Evolutionary conservation across 2,329 filamentous ascomycete genomes (phyloP).

Genomic region (Dothistroma pini): DNA sequence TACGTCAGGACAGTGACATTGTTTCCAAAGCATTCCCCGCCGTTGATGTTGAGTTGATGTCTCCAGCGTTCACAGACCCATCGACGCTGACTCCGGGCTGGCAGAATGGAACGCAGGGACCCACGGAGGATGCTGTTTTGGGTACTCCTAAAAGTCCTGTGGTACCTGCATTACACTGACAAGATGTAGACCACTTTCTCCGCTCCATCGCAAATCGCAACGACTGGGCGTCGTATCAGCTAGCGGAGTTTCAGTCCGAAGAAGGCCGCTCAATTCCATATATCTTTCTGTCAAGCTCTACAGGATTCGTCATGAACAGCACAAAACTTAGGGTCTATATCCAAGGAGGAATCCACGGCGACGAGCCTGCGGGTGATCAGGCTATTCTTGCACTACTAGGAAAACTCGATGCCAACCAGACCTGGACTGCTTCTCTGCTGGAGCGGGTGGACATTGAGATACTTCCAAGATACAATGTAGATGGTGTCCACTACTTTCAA

Average conservation of each 20-base stretch:
- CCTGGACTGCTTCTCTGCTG: conserved; percentile 34
- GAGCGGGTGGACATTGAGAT: conserved; percentile 30
- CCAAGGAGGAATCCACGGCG: conserved; percentile 38
- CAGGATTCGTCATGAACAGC: neutral
- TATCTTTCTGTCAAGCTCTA: conserved; percentile 1
- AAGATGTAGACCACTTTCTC: conserved; percentile 15
- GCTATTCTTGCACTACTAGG: conserved; percentile 36
- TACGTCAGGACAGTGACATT: conserved; percentile 2
- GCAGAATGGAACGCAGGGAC: conserved; percentile 23
- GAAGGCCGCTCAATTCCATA: conserved; percentile 20
- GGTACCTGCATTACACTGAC: neutral
- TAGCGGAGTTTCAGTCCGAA: conserved; percentile 19
- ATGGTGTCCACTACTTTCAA: conserved; percentile 28
- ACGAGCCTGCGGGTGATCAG: conserved; percentile 39
- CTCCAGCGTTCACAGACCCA: conserved; percentile 22
- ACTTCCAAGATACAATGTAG: conserved; percentile 19
- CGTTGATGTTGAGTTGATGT: conserved; percentile 21
- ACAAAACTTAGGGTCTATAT: conserved; percentile 37
- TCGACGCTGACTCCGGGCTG: conserved; percentile 18
- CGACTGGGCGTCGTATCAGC: conserved; percentile 18
- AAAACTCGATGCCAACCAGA: conserved; percentile 34
- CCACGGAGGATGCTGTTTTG: conserved; percentile 19
- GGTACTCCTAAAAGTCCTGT: neutral
- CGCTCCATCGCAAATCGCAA: conserved; percentile 17
- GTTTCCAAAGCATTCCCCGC: conserved; percentile 17